phyloP scores from a whole-genome alignment of 495 filamentous ascomycete genomes.

The Penicillium paxilli region DNA sequence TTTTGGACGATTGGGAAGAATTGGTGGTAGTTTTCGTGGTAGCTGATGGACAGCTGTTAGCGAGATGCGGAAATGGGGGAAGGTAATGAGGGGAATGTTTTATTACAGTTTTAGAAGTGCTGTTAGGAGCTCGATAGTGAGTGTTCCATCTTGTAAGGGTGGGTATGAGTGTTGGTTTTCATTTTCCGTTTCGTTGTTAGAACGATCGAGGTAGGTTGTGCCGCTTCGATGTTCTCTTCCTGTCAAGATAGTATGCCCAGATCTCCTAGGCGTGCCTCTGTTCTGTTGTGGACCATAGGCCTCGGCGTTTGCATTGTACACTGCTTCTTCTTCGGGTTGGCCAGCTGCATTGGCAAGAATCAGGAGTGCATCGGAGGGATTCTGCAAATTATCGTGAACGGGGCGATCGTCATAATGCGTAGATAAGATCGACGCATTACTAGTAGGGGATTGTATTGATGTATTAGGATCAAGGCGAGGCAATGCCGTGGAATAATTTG shows the following conservation, averaged over 20 bases:
- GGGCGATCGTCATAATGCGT: background rate
- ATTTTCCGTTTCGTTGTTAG: too few relatives aligned
- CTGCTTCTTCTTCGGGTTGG: background rate
- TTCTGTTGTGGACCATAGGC: background rate
- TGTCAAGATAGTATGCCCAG: background rate
- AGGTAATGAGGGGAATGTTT: background rate
- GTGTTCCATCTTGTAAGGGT: background rate
- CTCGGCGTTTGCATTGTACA: background rate
- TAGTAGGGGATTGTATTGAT: background rate
- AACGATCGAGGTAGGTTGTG: background rate
- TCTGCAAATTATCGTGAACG: conserved; percentile 1
- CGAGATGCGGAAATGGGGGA: background rate
- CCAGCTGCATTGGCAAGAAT: conserved; percentile 11
- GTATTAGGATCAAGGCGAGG: background rate
- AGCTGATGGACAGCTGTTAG: background rate
- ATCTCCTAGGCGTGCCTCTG: background rate
- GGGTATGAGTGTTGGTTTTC: background rate
- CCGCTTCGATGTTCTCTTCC: background rate
- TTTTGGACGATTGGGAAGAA: conserved; percentile 10
- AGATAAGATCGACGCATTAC: background rate
- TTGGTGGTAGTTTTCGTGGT: conserved; percentile 5
- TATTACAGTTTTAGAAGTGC: background rate
- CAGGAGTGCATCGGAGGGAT: conserved; percentile 9
- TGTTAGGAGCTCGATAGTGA: background rate
- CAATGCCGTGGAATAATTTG: too few relatives aligned